Evolutionary conservation across 768 basidiomycete genomes (phyloP), one percentile per base, ranked within the genome.

Genomic region (Amanita polypyramis): DNA sequence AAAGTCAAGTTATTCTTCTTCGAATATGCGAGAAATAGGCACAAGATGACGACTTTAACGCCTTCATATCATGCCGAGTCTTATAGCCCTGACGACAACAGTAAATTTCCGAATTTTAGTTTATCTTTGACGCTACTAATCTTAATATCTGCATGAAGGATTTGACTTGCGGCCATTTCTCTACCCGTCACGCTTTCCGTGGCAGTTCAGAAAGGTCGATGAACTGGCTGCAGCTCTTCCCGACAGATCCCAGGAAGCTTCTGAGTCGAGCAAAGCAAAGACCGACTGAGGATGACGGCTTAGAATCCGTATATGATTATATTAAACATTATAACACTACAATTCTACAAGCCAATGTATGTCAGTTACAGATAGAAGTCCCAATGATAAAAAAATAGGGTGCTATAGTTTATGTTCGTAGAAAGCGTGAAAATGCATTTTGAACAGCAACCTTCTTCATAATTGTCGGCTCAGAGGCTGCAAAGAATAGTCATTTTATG

Each of bases 1-100:
- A 98, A 97, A 70, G 96, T 99, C 58, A 98, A 99, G 62, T 66
- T 81, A 33, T 99, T 99, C 72, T 98, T 90, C 71, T 95, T 93
- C 56, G 92, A 96, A 62, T 82, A 99, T 56, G 96, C 96, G 0
- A 74, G 94, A 45, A 99, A 99, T 62, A 70, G 94, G 39, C 96
- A 98, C 69, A 99, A 99, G 77, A 98, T 99, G 93, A 95, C 93
- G 20, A 95, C 91, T 0, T 60, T 96, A 52, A 96, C 93, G 2
- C 93, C 93, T 1, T 76, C 90, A 1, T 96, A 96, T 58, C 93
- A 96, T 61, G 93, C 93, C 41, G 95, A 96, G 64, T 88, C 87
- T 2, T 97, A 97, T 65, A 91, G 89, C 56, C 94, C 95, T 1
- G 94, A 96, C 61, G 94, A 96, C 60, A 98, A 97, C 61, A 76